A percentile compares a stretch with the other conserved stretches of the same genome.
These are phyloP conservation scores for Botrytis galanthina DNA, from an alignment of 2,329 filamentous ascomycete species.

Conservation along the genomic window DNA sequence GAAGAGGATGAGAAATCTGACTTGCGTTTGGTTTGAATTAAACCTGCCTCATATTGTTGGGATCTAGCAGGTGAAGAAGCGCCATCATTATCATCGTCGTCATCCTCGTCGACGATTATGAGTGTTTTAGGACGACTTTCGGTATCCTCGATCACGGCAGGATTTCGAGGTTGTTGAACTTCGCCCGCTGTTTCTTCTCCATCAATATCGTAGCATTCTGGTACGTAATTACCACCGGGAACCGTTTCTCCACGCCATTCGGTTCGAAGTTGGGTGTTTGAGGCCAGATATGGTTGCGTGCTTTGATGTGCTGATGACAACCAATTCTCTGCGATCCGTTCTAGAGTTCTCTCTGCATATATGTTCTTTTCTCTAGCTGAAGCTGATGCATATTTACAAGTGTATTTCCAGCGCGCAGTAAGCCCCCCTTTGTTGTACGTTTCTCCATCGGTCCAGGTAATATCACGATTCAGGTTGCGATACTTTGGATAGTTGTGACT, in stretches of 20 bases:
- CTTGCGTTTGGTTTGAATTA: background rate
- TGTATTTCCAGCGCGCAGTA: slow-evolving; percentile 53
- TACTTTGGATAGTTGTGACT: slow-evolving; percentile 51
- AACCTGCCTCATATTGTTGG: background rate
- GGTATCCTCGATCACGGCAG: background rate
- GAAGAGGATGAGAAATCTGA: slow-evolving; percentile 4
- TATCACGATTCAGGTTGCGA: slow-evolving; percentile 31
- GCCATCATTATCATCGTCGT: background rate
- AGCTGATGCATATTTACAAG: slow-evolving; percentile 31
- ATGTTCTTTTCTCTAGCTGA: slow-evolving; percentile 30
- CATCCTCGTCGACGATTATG: background rate
- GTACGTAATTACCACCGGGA: slow-evolving; percentile 43
- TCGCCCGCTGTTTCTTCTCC: slow-evolving; percentile 18
- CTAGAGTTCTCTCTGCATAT: slow-evolving; percentile 28
- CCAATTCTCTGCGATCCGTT: slow-evolving; percentile 22
- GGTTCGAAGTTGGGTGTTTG: slow-evolving; percentile 19
- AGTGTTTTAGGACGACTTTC: background rate
- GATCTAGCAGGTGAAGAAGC: background rate
- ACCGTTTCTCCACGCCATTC: slow-evolving; percentile 44
- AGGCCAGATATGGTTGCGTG: slow-evolving; percentile 14
- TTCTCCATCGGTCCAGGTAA: background rate
- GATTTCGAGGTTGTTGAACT: too few species aligned
- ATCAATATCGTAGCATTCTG: slow-evolving; percentile 19
- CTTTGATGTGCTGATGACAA: background rate
- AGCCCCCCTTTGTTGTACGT: slow-evolving; percentile 41